A percentile compares a stretch with the other conserved stretches of the same genome.
Evolutionary conservation across 2,329 filamentous ascomycete species (phyloP).

Genomic region (Lanzia echinophila): DNA sequence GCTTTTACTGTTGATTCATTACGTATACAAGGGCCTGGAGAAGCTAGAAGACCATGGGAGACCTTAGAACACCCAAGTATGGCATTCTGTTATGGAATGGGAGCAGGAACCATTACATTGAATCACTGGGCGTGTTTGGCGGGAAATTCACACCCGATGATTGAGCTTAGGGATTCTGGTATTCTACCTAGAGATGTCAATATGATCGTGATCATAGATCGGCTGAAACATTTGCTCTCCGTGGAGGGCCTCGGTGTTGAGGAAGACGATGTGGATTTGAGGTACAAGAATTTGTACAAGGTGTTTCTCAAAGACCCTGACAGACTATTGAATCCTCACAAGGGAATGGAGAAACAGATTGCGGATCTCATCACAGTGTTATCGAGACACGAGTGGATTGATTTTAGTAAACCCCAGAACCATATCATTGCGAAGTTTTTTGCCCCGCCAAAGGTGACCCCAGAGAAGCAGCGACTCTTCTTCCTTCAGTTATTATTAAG

Average conservation of each 20-base stretch:
- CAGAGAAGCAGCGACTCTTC: constrained; percentile 53
- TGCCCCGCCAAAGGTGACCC: constrained; percentile 34
- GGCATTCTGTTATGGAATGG: constrained; percentile 58
- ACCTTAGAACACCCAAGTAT: constrained; percentile 70
- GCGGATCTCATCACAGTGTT: constrained; percentile 64
- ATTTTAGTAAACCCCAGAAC: constrained; percentile 63
- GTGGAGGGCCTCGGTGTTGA: constrained; percentile 45
- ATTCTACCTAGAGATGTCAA: constrained; percentile 53
- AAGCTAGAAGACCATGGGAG: constrained; percentile 49
- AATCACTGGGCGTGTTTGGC: constrained; percentile 61
- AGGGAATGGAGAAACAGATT: constrained; percentile 63
- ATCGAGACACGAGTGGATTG: constrained; percentile 64
- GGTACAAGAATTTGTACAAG: constrained; percentile 60
- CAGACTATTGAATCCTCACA: constrained; percentile 52
- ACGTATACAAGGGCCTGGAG: constrained; percentile 17
- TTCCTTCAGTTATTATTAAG: constrained; percentile 73
- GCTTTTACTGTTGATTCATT: constrained; percentile 20
- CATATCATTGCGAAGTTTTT: constrained; percentile 71
- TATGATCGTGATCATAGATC: constrained; percentile 49
- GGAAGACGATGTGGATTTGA: constrained; percentile 47
- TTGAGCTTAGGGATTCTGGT: constrained; percentile 52
- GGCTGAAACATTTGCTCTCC: constrained; percentile 45
- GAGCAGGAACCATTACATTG: constrained; percentile 64
- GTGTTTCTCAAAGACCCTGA: constrained; percentile 63
- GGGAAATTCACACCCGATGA: constrained; percentile 48